These are phyloP conservation scores for Vitis hybrid DNA, from an alignment of 177 flowering plant species.

Conservation along the genomic window DNA sequence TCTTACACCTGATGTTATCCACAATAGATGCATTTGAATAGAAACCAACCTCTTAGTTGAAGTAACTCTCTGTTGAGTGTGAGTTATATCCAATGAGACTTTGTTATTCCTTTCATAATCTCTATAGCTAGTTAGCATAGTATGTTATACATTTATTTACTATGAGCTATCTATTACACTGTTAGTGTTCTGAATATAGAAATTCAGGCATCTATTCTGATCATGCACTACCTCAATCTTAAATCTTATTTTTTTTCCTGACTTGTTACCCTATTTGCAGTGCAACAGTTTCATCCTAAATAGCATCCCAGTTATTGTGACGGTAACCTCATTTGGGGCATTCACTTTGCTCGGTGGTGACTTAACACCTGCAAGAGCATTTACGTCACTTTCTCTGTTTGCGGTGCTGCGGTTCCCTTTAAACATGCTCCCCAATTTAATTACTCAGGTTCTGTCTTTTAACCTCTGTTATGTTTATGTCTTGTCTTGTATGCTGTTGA, in stretches of 20 bases:
- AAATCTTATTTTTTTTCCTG: not conserved
- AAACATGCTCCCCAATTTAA: slow-evolving; percentile 90
- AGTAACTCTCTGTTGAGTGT: too few relatives aligned
- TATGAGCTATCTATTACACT: too few relatives aligned
- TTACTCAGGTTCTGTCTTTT: slow-evolving; percentile 72
- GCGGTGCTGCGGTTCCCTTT: slow-evolving; percentile 87
- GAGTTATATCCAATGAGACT: too few relatives aligned
- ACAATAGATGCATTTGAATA: too few relatives aligned
- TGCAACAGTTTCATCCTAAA: slow-evolving; percentile 73
- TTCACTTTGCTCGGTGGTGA: slow-evolving; percentile 93
- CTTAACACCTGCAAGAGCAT: slow-evolving; percentile 95
- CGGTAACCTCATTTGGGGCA: slow-evolving; percentile 86
- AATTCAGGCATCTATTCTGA: too few relatives aligned
- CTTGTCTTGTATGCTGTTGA: too few relatives aligned
- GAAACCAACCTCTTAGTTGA: too few relatives aligned
- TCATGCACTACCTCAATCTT: not conserved
- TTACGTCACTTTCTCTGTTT: slow-evolving; percentile 91
- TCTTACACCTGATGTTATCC: too few relatives aligned
- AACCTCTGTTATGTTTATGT: slow-evolving; percentile 1
- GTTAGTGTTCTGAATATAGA: too few relatives aligned
- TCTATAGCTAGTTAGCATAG: too few relatives aligned
- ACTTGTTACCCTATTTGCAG: slow-evolving; percentile 47
- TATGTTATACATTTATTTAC: too few relatives aligned
- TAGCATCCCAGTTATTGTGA: slow-evolving; percentile 91
- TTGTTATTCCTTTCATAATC: too few relatives aligned